Base-by-base conservation (phyloP, 148 eudicot genomes). In the Heliamphora exappendiculata region DNA sequence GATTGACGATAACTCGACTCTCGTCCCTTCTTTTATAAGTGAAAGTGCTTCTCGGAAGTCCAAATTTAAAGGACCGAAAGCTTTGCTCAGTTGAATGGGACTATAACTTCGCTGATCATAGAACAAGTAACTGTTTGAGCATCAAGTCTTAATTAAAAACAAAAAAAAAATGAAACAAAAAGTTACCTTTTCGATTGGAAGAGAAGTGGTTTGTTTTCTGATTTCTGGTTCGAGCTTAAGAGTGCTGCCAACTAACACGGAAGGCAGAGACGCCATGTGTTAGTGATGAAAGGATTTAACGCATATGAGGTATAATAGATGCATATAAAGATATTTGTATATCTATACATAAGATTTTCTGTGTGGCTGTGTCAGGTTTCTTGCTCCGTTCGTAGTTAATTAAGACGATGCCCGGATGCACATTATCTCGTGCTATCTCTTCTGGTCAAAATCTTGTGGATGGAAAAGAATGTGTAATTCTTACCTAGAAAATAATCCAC, bases 181-280 rank as follows among this genome's bases (percentile, higher is more conserved):
- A 14, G 2, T 79, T 54, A 90, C 93, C 93, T 90, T 86, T 9
- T 88, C 84, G 41, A 78, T 11, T 2, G 74, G 36, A 42, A 58
- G 57, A 57, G 75, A 71, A 31, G 82, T 11, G 66, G 82, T 49
- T 42, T 64, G 60, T 62, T 78, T 88, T 72, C 76, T 82, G 74
- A 86, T 33, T 8, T 90, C 90, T 26, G 84, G 78, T 54, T 90
- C 91, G 71, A 88, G 91, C 80, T 84, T 90, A 65, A 84, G 86
- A 41, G 90, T 85, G 86, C 81, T 83, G 78, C 81, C 81, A 57
- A 81, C 77, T 67, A 82, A 80, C 74, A 87, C 82, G 19, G 90
- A 85, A 79, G 89, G 87, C 55, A 90, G 57, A 55, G 94, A 90
- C 62, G 89, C 94, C 91, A 90, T 90, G 77, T 62, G 84, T 26